Evolutionary conservation across 768 basidiomycete species (phyloP), one percentile per base, ranked within the genome.

Genomic region (Leucocoprinus birnbaumii): DNA sequence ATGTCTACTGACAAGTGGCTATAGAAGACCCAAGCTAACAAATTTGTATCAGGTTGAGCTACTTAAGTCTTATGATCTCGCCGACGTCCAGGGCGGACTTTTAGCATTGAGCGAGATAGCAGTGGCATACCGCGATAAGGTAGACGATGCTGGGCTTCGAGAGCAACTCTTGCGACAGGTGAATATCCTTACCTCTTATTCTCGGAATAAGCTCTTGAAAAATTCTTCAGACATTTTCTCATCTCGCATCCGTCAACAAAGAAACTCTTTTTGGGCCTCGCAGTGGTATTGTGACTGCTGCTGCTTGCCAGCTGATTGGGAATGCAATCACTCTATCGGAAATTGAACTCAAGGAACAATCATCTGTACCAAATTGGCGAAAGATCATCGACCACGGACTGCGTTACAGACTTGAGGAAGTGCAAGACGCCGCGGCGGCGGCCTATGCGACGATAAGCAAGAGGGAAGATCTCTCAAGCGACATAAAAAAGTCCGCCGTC

Each of bases 21-120:
- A 22, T 43, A 35, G n/a, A 22, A 34, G 22, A 51, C 41, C 47
- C 35, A 26, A 46, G 41, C 38, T 55, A 13, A 58, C 58, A 24
- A 57, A 45, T 53, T 11, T 26, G 61, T 10, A 25, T 27, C 57
- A 92, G 90, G 73, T 74, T 2, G 66, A 68, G 27, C 68, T 92
- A 5, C 69, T 88, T 24, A 75, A 77, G 11, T 86, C 88, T 7
- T 66, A 81, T 19, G 94, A 97, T 67, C 57, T 74, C 11, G 72
- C 77, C 18, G 87, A 89, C 62, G 71, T 94, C 9, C 94, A 98
- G 63, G 96, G 96, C 2, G 86, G 80, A 8, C 69, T 98, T n/a
- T 72, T 86, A 21, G 84, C 82, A 1, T 73, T 98, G 22, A 77
- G 79, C 7, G 87, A 94, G 65, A 73, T 98, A 14, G 84, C 91